Evolutionary conservation across 179 eudicot species (phyloP).

Genomic region (Carnegiea gigantea): DNA sequence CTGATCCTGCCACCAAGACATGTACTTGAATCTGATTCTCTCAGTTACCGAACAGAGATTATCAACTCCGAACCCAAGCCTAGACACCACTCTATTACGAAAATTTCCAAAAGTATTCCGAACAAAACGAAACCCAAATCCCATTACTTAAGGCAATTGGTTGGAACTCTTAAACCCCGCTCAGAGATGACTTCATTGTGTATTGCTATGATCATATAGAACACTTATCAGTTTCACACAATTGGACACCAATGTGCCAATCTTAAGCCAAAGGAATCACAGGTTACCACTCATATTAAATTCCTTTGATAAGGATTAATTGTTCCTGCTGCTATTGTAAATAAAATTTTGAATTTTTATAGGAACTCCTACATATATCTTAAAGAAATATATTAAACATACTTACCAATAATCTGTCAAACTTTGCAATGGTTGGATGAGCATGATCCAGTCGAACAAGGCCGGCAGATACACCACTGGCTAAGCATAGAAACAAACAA

Average conservation of each 20-base stretch:
- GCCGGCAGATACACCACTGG: conserved; percentile 29
- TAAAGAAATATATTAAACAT: conserved; percentile 2
- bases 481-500: conserved; percentile 13
- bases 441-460: conserved; percentile 53
- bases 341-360: neutral
- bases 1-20: neutral
- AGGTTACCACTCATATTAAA: neutral
- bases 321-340: neutral
- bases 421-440: conserved; percentile 55
- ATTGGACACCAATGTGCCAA: neutral
- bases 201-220: neutral
- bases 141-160: neutral
- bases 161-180: neutral
- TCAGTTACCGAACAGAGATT: too few species aligned
- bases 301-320: neutral
- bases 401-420: conserved; percentile 86
- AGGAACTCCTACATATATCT: neutral
- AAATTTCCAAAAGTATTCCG: neutral
- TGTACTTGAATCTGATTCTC: neutral
- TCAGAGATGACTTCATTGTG: neutral
- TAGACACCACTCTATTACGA: neutral
- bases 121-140: neutral
- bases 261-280: neutral
- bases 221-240: neutral
- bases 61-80: neutral